Conservation (phyloP, 1,139 yeast species). For the Sugiyamaella sp. region DNA sequence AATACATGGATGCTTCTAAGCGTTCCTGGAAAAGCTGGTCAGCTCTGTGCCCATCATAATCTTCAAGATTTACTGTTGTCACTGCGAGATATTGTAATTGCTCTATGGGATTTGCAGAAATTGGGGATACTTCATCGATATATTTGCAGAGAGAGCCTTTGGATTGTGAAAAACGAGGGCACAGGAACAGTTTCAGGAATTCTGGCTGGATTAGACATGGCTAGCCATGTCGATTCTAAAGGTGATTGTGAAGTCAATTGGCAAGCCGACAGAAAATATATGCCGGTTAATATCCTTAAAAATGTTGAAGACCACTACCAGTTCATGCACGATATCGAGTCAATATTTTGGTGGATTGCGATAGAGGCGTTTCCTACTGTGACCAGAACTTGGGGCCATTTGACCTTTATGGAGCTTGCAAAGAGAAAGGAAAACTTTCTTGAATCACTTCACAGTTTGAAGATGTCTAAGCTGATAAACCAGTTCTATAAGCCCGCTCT, state of each 20-base stretch:
- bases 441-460: background rate
- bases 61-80: slow-evolving; percentile 12
- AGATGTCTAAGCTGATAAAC: background rate
- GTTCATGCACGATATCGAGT: slow-evolving; percentile 13
- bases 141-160: slow-evolving; percentile 9
- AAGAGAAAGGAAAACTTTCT: slow-evolving; percentile 3
- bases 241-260: slow-evolving; percentile 16
- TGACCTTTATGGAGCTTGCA: slow-evolving; percentile 3
- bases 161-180: background rate
- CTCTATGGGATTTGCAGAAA: slow-evolving; percentile 15
- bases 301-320: slow-evolving; percentile 4
- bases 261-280: slow-evolving; percentile 12
- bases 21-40: background rate
- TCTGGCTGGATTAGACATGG: slow-evolving; percentile 11
- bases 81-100: slow-evolving; percentile 12
- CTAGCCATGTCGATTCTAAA: slow-evolving; percentile 2
- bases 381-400: slow-evolving; percentile 4
- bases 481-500: slow-evolving; percentile 11
- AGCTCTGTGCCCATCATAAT: background rate
- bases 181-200: slow-evolving; percentile 3
- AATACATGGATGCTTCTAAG: slow-evolving; percentile 13
- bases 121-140: slow-evolving; percentile 13
- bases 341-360: slow-evolving; percentile 17
- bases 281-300: slow-evolving; percentile 7
- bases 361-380: slow-evolving; percentile 13